These are phyloP conservation scores for Microcyclospora tardicrescens DNA, from an alignment of 2,329 filamentous ascomycete species.

Conservation along the genomic window DNA sequence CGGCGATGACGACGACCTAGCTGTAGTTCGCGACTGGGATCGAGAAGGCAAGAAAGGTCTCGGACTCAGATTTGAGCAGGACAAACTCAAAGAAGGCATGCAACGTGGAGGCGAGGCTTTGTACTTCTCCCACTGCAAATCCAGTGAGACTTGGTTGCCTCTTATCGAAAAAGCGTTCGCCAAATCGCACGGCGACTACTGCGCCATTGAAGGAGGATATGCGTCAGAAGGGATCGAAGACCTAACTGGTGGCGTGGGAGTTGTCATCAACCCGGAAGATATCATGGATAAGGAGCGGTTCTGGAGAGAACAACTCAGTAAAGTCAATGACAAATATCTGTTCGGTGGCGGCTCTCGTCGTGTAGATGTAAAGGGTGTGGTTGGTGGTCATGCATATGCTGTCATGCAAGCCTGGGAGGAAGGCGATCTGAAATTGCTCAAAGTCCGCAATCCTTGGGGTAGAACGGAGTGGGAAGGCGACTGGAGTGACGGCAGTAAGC, in stretches of 20 bases:
- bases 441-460: constrained; percentile 65
- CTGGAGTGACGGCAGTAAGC: constrained; percentile 71
- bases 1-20: constrained; percentile 64
- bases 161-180: constrained; percentile 73
- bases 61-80: constrained; percentile 27
- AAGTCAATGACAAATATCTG: constrained; percentile 68
- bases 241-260: constrained; percentile 42
- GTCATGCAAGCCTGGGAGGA: constrained; percentile 38
- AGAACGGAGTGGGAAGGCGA: constrained; percentile 67
- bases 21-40: constrained; percentile 23
- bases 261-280: constrained; percentile 54
- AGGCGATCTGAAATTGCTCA: constrained; percentile 32
- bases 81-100: constrained; percentile 33
- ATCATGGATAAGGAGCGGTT: constrained; percentile 70
- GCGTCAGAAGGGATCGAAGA: constrained; percentile 50
- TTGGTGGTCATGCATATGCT: constrained; percentile 48
- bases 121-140: constrained; percentile 64
- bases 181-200: constrained; percentile 72
- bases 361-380: constrained; percentile 36
- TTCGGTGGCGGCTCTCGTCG: constrained; percentile 49
- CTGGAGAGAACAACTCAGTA: constrained; percentile 68
- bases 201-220: constrained; percentile 60
- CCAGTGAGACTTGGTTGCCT: constrained; percentile 73
- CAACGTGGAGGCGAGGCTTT: constrained; percentile 65
- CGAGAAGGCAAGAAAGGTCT: constrained; percentile 14